These are phyloP conservation scores for Trichoderma simmonsii DNA, from an alignment of 2,329 filamentous ascomycete genomes.

Conservation along the genomic window DNA sequence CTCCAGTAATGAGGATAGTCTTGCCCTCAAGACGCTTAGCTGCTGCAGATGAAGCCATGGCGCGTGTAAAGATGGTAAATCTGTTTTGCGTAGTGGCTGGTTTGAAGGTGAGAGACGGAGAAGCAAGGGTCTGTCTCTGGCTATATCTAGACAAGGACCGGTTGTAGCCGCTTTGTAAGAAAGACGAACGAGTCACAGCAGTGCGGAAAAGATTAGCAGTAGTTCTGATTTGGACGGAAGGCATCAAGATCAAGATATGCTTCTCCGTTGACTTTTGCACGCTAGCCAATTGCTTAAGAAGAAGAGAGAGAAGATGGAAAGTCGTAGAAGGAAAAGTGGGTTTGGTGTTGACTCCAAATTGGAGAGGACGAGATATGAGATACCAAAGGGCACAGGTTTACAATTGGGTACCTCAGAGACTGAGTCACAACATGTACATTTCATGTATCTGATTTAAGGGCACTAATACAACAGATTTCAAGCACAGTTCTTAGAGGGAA, in stretches of 20 bases:
- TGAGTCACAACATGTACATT: background rate
- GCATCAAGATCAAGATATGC: conserved; percentile 1
- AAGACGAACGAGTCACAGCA: background rate
- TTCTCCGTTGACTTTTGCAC: background rate
- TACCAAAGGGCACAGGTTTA: background rate
- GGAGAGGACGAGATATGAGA: background rate
- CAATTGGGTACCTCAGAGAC: background rate
- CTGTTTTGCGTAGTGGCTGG: background rate
- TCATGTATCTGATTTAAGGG: background rate
- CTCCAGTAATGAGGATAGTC: conserved; percentile 87
- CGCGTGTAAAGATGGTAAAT: conserved; percentile 25
- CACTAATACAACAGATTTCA: background rate
- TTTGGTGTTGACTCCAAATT: background rate
- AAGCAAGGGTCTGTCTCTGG: background rate
- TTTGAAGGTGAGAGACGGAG: background rate
- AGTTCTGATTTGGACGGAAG: background rate
- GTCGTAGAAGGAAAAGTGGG: conserved; percentile 6
- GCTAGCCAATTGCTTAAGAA: background rate
- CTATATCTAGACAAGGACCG: background rate
- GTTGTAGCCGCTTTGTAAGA: background rate
- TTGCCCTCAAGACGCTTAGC: conserved; percentile 87
- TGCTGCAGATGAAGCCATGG: conserved; percentile 60
- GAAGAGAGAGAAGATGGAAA: background rate
- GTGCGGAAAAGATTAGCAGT: background rate
- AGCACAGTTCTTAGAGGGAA: background rate